phyloP scores from a whole-genome alignment of 352 stramenopile genomes.

The Pilasporangium apinafurcum region DNA sequence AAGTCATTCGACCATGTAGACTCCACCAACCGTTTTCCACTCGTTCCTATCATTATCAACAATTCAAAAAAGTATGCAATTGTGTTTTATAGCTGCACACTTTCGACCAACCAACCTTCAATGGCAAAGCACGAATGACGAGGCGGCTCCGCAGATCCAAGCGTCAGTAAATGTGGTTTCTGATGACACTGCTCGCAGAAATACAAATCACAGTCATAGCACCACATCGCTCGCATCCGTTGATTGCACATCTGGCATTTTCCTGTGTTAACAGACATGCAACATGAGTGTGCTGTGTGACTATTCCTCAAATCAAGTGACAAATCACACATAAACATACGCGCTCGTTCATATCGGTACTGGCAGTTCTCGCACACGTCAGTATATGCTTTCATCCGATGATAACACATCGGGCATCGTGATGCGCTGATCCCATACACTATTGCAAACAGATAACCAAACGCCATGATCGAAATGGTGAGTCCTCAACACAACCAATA shows the following conservation, averaged over 20 bases:
- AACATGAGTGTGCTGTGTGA: no score
- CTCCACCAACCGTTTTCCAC: constrained; percentile 38
- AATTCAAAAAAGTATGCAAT: not conserved
- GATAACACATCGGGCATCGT: constrained; percentile 37
- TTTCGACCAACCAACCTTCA: constrained; percentile 16
- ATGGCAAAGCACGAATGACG: constrained; percentile 49
- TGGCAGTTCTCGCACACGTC: constrained; percentile 35
- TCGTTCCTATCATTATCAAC: constrained; percentile 11
- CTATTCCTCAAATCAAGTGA: no score
- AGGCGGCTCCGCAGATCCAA: constrained; percentile 13
- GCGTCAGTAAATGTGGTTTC: constrained; percentile 49
- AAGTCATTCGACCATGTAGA: constrained; percentile 36
- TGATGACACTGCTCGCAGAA: constrained; percentile 49
- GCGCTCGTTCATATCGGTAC: constrained; percentile 19
- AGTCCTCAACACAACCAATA: not conserved
- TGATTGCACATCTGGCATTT: constrained; percentile 35
- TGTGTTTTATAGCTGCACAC: not conserved
- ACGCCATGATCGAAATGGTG: not conserved
- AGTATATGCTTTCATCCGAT: constrained; percentile 21
- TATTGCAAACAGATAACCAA: constrained; percentile 6
- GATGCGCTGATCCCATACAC: constrained; percentile 59
- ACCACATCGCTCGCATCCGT: constrained; percentile 44
- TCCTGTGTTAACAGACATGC: not conserved
- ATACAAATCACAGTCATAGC: constrained; percentile 54
- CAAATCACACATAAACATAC: constrained; percentile 25